Conservation (phyloP, 2,329 filamentous ascomycete genomes). For the Chaetomiaceae sp. region DNA sequence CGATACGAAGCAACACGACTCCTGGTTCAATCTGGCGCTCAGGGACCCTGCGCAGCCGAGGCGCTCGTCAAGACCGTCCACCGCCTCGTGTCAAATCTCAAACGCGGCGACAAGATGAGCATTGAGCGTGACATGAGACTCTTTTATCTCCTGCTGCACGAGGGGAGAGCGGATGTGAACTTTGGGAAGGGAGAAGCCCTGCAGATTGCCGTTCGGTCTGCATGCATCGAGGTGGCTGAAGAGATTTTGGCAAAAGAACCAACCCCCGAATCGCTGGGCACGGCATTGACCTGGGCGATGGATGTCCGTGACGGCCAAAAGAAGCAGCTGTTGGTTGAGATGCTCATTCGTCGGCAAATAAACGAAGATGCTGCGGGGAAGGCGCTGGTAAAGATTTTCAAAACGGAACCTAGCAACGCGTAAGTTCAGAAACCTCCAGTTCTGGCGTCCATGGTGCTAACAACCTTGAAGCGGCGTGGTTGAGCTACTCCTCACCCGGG, state of each 20-base stretch:
- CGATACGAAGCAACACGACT: constrained; percentile 19
- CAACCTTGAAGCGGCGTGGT: constrained; percentile 17
- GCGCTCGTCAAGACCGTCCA: constrained; percentile 23
- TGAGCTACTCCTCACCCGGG: constrained; percentile 22
- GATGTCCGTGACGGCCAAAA: constrained; percentile 10
- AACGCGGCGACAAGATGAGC: constrained; percentile 10
- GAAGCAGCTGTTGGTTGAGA: constrained; percentile 19
- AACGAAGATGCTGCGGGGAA: constrained; percentile 23
- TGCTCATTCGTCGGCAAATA: constrained; percentile 23
- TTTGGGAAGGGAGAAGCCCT: constrained; percentile 24
- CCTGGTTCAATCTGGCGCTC: constrained; percentile 23
- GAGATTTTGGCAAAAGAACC: constrained; percentile 24
- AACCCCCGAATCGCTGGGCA: constrained; percentile 22
- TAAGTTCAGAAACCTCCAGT: constrained; percentile 9
- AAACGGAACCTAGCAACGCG: constrained; percentile 18
- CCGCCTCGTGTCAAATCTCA: constrained; percentile 12
- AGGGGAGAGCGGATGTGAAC: constrained; percentile 26
- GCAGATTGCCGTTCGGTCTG: constrained; percentile 22
- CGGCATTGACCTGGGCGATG: constrained; percentile 25
- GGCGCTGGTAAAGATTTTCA: constrained; percentile 25
- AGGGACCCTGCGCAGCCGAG: constrained; percentile 20
- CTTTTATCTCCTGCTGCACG: constrained; percentile 23
- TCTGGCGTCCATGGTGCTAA: neutral
- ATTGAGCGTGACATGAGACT: constrained; percentile 20
- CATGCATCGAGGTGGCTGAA: constrained; percentile 19